A percentile compares a stretch with the other conserved stretches of the same genome.
These are phyloP conservation scores for Stramenopiles sp. DNA, from an alignment of 352 stramenopile genomes.

Conservation along the genomic window DNA sequence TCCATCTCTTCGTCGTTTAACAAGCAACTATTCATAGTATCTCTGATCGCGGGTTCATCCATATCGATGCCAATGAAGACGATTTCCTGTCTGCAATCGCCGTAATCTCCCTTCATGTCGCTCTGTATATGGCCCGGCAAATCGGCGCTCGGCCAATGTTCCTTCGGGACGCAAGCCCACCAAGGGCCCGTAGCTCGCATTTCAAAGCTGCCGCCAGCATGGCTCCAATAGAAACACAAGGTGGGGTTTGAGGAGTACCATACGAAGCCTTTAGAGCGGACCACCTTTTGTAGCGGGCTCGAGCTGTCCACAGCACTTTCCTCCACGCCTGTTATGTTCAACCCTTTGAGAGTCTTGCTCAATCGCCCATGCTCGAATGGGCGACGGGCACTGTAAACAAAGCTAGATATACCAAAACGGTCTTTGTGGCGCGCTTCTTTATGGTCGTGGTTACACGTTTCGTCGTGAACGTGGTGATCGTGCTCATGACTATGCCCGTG, in stretches of 20 bases:
- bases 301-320: constrained; percentile 2
- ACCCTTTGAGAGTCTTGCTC: constrained; percentile 27
- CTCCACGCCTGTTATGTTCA: not conserved
- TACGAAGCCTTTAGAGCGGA: constrained; percentile 46
- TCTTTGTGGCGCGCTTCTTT: constrained; percentile 26
- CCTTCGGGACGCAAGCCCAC: constrained; percentile 27
- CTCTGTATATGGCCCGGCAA: constrained; percentile 31
- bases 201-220: constrained; percentile 45
- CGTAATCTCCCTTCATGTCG: constrained; percentile 37
- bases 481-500: not conserved
- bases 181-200: constrained; percentile 37
- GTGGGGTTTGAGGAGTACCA: constrained; percentile 43
- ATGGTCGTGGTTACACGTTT: too few species aligned
- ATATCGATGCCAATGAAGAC: constrained; percentile 49
- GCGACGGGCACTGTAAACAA: constrained; percentile 38
- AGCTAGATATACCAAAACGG: constrained; percentile 35
- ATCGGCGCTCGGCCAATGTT: constrained; percentile 31
- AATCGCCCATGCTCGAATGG: constrained; percentile 36
- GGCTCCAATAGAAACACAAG: constrained; percentile 45
- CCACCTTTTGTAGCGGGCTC: constrained; percentile 33
- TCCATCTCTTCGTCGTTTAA: constrained; percentile 23
- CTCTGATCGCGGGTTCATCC: constrained; percentile 31
- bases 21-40: constrained; percentile 35
- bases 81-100: constrained; percentile 44
- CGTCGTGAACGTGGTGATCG: too few species aligned